Evolutionary conservation across 371 early-diverging fungal species (phyloP).

Genomic region (Amoeboaphelidium protococcarum): DNA sequence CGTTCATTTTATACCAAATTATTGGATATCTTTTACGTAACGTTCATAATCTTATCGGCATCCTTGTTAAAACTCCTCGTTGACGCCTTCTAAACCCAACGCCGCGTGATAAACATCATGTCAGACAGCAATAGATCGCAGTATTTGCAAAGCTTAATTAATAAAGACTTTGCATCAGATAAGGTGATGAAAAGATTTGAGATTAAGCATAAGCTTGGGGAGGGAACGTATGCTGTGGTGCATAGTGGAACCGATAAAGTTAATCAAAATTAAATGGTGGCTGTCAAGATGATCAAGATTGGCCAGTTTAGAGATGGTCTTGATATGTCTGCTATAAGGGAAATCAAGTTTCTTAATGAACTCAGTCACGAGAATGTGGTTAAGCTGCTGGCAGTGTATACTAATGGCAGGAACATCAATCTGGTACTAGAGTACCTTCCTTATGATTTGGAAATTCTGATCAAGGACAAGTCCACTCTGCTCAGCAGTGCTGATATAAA

Average conservation of each 20-base stretch:
- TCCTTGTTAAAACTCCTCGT: too few relatives aligned
- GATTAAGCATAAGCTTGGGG: too few relatives aligned
- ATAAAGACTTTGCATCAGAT: too few relatives aligned
- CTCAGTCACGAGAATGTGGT: conserved; percentile 72
- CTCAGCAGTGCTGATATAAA: conserved; percentile 96
- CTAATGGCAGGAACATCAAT: conserved; percentile 71
- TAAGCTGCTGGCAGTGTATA: conserved; percentile 81
- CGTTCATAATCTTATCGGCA: too few relatives aligned
- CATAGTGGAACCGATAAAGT: conserved; percentile 8
- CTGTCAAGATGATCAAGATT: conserved; percentile 86
- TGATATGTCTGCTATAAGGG: conserved; percentile 87
- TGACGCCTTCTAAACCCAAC: too few relatives aligned
- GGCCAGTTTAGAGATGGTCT: conserved; percentile 52
- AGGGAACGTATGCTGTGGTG: conserved; percentile 20
- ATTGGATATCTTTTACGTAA: too few relatives aligned
- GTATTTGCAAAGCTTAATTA: too few relatives aligned
- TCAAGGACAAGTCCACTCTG: conserved; percentile 73
- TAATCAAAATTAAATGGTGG: conserved; percentile 21
- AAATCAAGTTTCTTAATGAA: conserved; percentile 87
- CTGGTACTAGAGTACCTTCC: conserved; percentile 88
- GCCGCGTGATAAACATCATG: too few relatives aligned
- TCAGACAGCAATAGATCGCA: too few relatives aligned
- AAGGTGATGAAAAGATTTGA: too few relatives aligned
- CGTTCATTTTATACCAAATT: too few relatives aligned
- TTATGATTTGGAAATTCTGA: conserved; percentile 86